These are phyloP conservation scores for Geotrichum reessii DNA, from an alignment of 1,139 yeast species.

Conservation along the genomic window DNA sequence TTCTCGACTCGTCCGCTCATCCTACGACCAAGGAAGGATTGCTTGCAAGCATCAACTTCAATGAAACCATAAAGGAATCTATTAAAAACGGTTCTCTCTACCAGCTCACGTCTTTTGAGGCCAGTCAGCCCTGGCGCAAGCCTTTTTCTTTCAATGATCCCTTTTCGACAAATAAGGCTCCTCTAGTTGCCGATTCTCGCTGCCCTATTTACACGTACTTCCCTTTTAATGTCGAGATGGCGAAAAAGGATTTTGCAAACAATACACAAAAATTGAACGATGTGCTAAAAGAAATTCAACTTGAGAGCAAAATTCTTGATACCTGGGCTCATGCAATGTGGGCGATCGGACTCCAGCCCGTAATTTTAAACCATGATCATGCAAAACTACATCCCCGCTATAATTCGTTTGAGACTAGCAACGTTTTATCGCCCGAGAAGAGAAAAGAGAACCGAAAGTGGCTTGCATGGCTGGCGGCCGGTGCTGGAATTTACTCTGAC, in stretches of 20 bases:
- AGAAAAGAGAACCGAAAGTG: conserved; percentile 18
- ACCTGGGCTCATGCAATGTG: conserved; percentile 34
- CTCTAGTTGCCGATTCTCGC: conserved; percentile 19
- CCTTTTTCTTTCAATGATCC: conserved; percentile 18
- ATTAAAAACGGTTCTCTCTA: conserved; percentile 22
- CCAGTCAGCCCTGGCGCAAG: conserved; percentile 19
- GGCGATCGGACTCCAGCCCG: conserved; percentile 34
- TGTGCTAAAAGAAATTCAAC: conserved; percentile 11
- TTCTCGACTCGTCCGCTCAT: neutral
- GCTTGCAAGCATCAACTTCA: conserved; percentile 8
- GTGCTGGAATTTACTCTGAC: conserved; percentile 31
- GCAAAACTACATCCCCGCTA: conserved; percentile 24
- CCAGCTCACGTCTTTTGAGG: conserved; percentile 13
- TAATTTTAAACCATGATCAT: conserved; percentile 25
- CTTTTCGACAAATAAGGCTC: conserved; percentile 17
- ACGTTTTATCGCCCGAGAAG: conserved; percentile 1
- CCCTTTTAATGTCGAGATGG: conserved; percentile 16
- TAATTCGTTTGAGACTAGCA: conserved; percentile 17
- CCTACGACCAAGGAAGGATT: conserved; percentile 4
- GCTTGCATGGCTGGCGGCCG: conserved; percentile 31
- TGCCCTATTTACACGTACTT: conserved; percentile 27
- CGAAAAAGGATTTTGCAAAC: neutral
- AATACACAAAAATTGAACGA: neutral
- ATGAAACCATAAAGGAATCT: neutral
- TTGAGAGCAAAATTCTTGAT: conserved; percentile 24